Percentiles rank a stretch among this genome's conserved stretches.
These are phyloP conservation scores for Pseudocercospora ulei DNA, from an alignment of 2,329 filamentous ascomycete genomes.

Conservation along the genomic window DNA sequence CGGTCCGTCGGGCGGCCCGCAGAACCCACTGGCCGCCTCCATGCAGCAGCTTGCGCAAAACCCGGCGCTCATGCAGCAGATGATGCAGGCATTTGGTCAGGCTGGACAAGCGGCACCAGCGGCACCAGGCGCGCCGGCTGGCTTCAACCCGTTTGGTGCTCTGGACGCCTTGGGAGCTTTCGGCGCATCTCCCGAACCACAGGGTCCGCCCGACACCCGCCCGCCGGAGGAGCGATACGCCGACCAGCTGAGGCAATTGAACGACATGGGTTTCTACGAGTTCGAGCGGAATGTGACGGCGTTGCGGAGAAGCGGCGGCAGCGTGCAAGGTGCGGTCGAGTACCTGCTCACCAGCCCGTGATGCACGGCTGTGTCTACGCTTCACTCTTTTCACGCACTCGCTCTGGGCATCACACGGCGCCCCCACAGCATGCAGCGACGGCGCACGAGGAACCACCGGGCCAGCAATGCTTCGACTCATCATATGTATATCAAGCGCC, in stretches of 20 bases:
- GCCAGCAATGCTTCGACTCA: slow-evolving; percentile 6
- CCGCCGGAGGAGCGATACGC: slow-evolving; percentile 91
- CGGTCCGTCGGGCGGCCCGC: slow-evolving; percentile 19
- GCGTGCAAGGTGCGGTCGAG: slow-evolving; percentile 84
- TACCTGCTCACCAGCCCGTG: slow-evolving; percentile 44
- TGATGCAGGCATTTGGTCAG: slow-evolving; percentile 48
- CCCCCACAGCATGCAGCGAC: slow-evolving; percentile 20
- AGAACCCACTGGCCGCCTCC: slow-evolving; percentile 43
- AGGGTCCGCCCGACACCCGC: slow-evolving; percentile 63
- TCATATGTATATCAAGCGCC: slow-evolving; percentile 1
- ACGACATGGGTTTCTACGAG: slow-evolving; percentile 98
- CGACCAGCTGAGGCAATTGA: slow-evolving; percentile 79
- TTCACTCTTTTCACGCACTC: slow-evolving; percentile 6
- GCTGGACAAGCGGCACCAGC: slow-evolving; percentile 37
- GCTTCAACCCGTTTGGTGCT: slow-evolving; percentile 41
- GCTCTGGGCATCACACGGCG: slow-evolving; percentile 13
- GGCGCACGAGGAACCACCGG: slow-evolving; percentile 14
- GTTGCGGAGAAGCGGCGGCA: slow-evolving; percentile 77
- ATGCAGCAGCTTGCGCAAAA: slow-evolving; percentile 47
- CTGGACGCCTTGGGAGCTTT: slow-evolving; percentile 31
- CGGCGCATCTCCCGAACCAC: slow-evolving; percentile 31
- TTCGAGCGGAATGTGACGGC: slow-evolving; percentile 90
- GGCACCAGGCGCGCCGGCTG: slow-evolving; percentile 30
- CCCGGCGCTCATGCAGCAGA: slow-evolving; percentile 47
- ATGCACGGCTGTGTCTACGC: slow-evolving; percentile 9